Evolutionary conservation across 257 asterid species (phyloP), one percentile per base, ranked within the genome.

Genomic region (Scutellaria minor): DNA sequence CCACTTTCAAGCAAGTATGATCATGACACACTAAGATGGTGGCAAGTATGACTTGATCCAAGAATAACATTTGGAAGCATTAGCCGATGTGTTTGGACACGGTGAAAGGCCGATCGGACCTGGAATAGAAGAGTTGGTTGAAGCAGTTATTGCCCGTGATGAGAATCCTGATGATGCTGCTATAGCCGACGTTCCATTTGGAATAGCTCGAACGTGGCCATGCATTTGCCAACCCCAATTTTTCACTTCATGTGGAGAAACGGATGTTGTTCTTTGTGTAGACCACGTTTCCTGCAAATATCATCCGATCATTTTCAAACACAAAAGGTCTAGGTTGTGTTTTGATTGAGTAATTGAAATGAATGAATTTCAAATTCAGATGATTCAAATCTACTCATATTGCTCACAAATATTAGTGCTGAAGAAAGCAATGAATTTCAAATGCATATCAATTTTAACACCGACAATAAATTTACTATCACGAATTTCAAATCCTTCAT

Each of bases 111-210:
- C 37, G 37, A 31, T 5, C 37, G 37, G 37, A 31, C 37, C 37
- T 31, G 37, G 37, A 31, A 40, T 9, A 42, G 71, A 69, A 57
- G 81, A 59, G 14, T 44, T 22, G 15, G 51, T 55, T 39, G 37
- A 6, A 56, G 76, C 67, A 71, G 79, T 52, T 64, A 81, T 77
- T 62, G 73, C 83, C 66, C 81, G 78, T 61, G 85, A 68, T 75
- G 87, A 72, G 96, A 90, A 90, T 90, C 96, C 96, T 88, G 96
- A 90, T 90, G 96, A 90, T 88, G 96, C 95, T 88, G 96, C 95
- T 80, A 58, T 65, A 41, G 79, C n/a, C 1, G 76, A 52, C 75
- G 72, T 66, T 70, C 85, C 65, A 55, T 68, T 27, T 66, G 88
- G 85, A 54, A 66, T 75, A 12, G 79, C 64, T 11, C 71, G 59